phyloP scores from a whole-genome alignment of 2,329 filamentous ascomycete genomes.

The Aspergillus transmontanensis region DNA sequence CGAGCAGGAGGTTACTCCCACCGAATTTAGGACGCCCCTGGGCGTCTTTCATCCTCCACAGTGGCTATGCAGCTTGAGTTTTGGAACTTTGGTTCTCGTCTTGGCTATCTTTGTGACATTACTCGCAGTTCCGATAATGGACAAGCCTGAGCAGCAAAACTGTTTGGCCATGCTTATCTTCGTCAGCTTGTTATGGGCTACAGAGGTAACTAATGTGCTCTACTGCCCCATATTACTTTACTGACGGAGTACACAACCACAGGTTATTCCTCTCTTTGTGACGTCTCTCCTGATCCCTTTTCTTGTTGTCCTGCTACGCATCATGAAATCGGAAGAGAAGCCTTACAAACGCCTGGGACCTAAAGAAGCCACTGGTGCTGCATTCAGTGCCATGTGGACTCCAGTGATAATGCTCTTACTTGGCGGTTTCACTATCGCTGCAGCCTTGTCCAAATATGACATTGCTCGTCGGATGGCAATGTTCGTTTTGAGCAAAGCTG shows the following conservation, averaged over 20 bases:
- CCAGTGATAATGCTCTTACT: slow-evolving; percentile 98
- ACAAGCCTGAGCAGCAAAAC: slow-evolving; percentile 88
- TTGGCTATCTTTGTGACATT: slow-evolving; percentile 73
- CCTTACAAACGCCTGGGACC: slow-evolving; percentile 72
- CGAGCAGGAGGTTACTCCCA: slow-evolving; percentile 66
- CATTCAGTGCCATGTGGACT: slow-evolving; percentile 98
- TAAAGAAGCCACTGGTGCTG: slow-evolving; percentile 77
- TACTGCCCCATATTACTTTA: not conserved
- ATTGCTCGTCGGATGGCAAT: slow-evolving; percentile 98
- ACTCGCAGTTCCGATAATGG: slow-evolving; percentile 78
- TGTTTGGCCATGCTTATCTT: slow-evolving; percentile 92
- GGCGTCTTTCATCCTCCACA: slow-evolving; percentile 74
- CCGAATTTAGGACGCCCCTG: slow-evolving; percentile 75
- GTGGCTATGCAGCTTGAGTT: slow-evolving; percentile 82
- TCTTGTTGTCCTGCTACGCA: slow-evolving; percentile 80
- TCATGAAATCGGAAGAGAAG: slow-evolving; percentile 76
- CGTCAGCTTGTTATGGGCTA: slow-evolving; percentile 93
- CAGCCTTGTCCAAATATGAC: slow-evolving; percentile 92
- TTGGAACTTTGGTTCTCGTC: slow-evolving; percentile 73
- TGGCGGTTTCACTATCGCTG: slow-evolving; percentile 93
- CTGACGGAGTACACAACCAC: slow-evolving; percentile 13
- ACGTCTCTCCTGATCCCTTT: slow-evolving; percentile 94
- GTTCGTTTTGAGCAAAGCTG: slow-evolving; percentile 93
- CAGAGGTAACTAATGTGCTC: slow-evolving; percentile 66
- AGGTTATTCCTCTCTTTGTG: slow-evolving; percentile 95